phyloP scores from a whole-genome alignment of 2,329 filamentous ascomycete species.

The Xylariomycetidae sp. region DNA sequence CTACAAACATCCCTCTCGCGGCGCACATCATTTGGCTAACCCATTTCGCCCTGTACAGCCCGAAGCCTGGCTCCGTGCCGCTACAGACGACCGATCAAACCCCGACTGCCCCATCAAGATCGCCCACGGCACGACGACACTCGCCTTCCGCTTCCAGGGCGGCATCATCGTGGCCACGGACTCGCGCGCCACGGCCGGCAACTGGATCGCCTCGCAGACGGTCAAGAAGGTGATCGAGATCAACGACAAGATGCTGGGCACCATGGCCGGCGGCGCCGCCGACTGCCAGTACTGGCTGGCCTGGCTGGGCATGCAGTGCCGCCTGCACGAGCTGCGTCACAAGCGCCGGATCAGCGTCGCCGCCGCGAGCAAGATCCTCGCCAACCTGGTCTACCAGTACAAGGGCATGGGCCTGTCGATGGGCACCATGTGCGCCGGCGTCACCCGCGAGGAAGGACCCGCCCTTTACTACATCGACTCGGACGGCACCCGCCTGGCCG shows the following conservation, averaged over 20 bases:
- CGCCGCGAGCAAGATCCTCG: slow-evolving; percentile 95
- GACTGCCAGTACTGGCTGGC: slow-evolving; percentile 99
- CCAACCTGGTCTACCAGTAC: slow-evolving; percentile 97
- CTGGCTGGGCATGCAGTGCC: slow-evolving; percentile 98
- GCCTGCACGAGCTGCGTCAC: slow-evolving; percentile 97
- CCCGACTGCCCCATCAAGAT: slow-evolving; percentile 98
- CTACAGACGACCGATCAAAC: slow-evolving; percentile 96
- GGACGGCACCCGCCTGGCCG: slow-evolving; percentile 85
- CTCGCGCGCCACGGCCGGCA: slow-evolving; percentile 91
- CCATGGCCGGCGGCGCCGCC: slow-evolving; percentile 96
- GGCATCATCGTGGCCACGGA: slow-evolving; percentile 98
- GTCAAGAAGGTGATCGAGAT: slow-evolving; percentile 99
- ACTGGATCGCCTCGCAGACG: slow-evolving; percentile 99
- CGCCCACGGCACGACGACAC: slow-evolving; percentile 95
- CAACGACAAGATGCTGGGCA: slow-evolving; percentile 88
- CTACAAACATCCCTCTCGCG: too few species aligned
- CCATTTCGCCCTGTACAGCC: slow-evolving; percentile 46
- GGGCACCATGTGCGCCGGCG: slow-evolving; percentile 99
- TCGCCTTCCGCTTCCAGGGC: slow-evolving; percentile 96
- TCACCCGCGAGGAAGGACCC: slow-evolving; percentile 90
- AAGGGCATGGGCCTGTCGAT: slow-evolving; percentile 98
- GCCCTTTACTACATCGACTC: slow-evolving; percentile 99
- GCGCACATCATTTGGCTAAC: slow-evolving; percentile 8
- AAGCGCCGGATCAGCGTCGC: slow-evolving; percentile 98
- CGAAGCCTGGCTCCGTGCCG: slow-evolving; percentile 89